Conservation (phyloP, 2,329 filamentous ascomycete species). For the Xylariaceae sp. region DNA sequence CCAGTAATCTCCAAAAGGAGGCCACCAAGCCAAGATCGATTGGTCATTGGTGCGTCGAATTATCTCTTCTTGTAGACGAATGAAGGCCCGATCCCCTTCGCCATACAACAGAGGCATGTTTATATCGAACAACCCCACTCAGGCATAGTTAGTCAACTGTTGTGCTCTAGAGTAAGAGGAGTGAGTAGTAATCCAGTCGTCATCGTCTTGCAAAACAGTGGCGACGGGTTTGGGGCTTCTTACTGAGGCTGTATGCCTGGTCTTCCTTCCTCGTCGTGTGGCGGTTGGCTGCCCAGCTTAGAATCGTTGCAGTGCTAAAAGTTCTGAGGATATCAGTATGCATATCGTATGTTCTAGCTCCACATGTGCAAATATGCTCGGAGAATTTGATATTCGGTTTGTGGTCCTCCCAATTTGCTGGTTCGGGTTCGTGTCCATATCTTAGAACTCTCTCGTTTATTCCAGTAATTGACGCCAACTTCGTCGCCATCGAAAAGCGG, state of each 20-base stretch:
- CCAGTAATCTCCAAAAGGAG: background rate
- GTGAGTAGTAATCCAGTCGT: too few species aligned
- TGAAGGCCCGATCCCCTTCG: constrained; percentile 5
- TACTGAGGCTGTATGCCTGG: constrained; percentile 17
- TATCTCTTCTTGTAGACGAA: constrained; percentile 20
- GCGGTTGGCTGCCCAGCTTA: constrained; percentile 16
- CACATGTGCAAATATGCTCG: too few species aligned
- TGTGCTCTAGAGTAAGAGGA: too few species aligned
- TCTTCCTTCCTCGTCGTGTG: constrained; percentile 19
- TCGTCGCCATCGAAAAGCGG: constrained; percentile 5
- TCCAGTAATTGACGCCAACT: background rate
- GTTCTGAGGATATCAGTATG: background rate
- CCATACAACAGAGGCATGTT: constrained; percentile 24
- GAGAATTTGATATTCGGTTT: background rate
- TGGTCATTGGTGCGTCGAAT: constrained; percentile 9
- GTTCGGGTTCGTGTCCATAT: constrained; percentile 1
- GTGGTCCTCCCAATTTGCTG: background rate
- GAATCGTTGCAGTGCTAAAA: constrained; percentile 7
- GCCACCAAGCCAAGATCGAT: constrained; percentile 4
- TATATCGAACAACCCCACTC: constrained; percentile 19
- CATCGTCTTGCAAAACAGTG: too few species aligned
- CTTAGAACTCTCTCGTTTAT: constrained; percentile 1
- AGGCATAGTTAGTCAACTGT: background rate
- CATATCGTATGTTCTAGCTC: background rate
- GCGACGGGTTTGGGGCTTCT: background rate